These are phyloP conservation scores for Camillea tinctor DNA, from an alignment of 2,329 filamentous ascomycete genomes.

Conservation along the genomic window DNA sequence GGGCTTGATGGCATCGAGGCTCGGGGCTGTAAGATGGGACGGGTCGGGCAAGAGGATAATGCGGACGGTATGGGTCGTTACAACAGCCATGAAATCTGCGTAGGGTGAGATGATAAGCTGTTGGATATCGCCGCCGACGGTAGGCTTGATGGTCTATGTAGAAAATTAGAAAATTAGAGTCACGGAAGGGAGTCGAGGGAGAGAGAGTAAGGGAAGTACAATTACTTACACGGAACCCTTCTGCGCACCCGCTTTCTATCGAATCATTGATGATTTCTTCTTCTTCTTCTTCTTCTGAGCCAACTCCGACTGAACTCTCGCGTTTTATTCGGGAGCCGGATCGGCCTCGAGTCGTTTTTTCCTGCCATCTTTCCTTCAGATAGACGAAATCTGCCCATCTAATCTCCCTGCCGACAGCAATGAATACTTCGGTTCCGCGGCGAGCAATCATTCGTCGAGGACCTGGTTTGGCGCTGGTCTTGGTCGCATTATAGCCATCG, in stretches of 20 bases:
- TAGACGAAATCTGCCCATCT: slow-evolving; percentile 84
- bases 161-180: slow-evolving; percentile 12
- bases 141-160: slow-evolving; percentile 68
- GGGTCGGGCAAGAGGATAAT: slow-evolving; percentile 82
- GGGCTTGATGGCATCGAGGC: slow-evolving; percentile 68
- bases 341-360: slow-evolving; percentile 36
- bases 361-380: slow-evolving; percentile 64
- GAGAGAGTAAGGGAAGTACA: not conserved
- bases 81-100: slow-evolving; percentile 76
- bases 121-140: slow-evolving; percentile 77
- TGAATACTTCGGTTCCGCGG: slow-evolving; percentile 83
- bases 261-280: slow-evolving; percentile 31
- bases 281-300: slow-evolving; percentile 37
- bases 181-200: not conserved
- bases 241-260: slow-evolving; percentile 29
- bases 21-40: slow-evolving; percentile 69
- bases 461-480: slow-evolving; percentile 39
- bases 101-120: slow-evolving; percentile 84
- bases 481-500: slow-evolving; percentile 39
- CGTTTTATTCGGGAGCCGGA: slow-evolving; percentile 44
- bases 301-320: slow-evolving; percentile 43
- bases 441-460: slow-evolving; percentile 70
- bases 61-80: slow-evolving; percentile 85
- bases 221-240: slow-evolving; percentile 50
- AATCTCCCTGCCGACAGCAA: slow-evolving; percentile 84